These are phyloP conservation scores for Chalciporus chontae DNA, from an alignment of 768 basidiomycete genomes.

Conservation along the genomic window DNA sequence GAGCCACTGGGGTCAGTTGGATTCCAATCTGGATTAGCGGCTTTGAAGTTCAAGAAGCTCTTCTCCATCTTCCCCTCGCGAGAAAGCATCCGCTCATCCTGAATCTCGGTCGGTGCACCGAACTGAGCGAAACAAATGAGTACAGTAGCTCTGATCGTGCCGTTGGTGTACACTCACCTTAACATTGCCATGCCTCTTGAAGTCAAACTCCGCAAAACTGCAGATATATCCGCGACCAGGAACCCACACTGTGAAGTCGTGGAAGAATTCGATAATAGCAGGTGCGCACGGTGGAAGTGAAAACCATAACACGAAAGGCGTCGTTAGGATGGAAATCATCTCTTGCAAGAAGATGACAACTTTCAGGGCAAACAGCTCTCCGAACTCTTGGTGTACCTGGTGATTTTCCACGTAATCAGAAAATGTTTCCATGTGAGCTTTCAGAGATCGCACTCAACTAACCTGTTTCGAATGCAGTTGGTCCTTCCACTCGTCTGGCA, in stretches of 20 bases:
- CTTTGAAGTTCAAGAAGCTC: slow-evolving; percentile 93
- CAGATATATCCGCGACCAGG: slow-evolving; percentile 97
- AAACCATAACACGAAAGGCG: slow-evolving; percentile 92
- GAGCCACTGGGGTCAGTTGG: slow-evolving; percentile 90
- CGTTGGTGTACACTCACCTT: slow-evolving; percentile 48
- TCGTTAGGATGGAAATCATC: slow-evolving; percentile 84
- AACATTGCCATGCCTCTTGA: slow-evolving; percentile 89
- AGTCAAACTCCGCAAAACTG: slow-evolving; percentile 98
- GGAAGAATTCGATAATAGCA: slow-evolving; percentile 94
- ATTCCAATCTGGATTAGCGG: slow-evolving; percentile 94
- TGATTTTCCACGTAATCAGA: neutral
- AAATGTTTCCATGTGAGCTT: neutral
- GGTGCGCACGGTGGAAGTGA: slow-evolving; percentile 88
- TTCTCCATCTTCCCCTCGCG: slow-evolving; percentile 99
- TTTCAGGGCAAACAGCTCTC: slow-evolving; percentile 92
- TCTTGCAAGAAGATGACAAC: slow-evolving; percentile 84
- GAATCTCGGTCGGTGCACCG: slow-evolving; percentile 71
- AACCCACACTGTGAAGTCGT: slow-evolving; percentile 95
- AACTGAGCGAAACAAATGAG: slow-evolving; percentile 45
- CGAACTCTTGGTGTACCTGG: slow-evolving; percentile 88
- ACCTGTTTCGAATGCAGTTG: slow-evolving; percentile 88
- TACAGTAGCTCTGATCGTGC: neutral
- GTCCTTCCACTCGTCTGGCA: slow-evolving; percentile 90
- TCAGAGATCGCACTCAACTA: slow-evolving; percentile 3
- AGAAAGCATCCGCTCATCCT: slow-evolving; percentile 74